Conservation (phyloP, 805 yeast species). For the Candida dendrica region DNA sequence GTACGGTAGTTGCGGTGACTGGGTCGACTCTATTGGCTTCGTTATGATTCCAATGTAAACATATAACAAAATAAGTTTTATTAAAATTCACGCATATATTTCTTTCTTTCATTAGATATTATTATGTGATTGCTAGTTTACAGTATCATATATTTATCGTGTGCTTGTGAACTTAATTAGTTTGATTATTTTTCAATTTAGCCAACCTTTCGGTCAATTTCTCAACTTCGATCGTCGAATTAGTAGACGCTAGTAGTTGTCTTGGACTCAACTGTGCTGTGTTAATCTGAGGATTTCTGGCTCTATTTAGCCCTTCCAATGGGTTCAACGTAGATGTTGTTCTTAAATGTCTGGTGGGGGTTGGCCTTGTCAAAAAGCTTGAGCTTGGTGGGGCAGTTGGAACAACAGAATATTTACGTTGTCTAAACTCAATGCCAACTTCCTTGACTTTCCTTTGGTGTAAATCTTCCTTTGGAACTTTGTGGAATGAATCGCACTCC, state of each 20-base stretch:
- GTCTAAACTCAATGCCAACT: constrained; percentile 62
- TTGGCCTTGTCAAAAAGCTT: constrained; percentile 4
- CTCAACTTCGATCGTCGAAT: constrained; percentile 14
- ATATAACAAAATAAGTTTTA: no score
- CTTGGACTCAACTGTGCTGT: background rate
- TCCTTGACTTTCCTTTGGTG: constrained; percentile 51
- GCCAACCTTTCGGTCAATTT: constrained; percentile 25
- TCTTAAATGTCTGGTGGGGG: background rate
- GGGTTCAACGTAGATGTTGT: background rate
- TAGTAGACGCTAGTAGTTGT: constrained; percentile 2
- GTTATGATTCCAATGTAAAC: constrained; percentile 34
- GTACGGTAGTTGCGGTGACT: constrained; percentile 57
- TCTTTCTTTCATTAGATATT: background rate
- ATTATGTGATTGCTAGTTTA: no score
- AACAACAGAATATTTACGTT: constrained; percentile 64
- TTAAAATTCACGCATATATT: no score
- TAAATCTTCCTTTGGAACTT: constrained; percentile 41
- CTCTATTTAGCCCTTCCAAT: constrained; percentile 8
- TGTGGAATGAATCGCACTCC: constrained; percentile 63
- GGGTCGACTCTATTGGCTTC: constrained; percentile 74
- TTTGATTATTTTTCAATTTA: constrained; percentile 9
- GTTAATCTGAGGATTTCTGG: constrained; percentile 1
- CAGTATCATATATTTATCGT: no score
- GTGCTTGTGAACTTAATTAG: no score
- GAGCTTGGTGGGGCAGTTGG: constrained; percentile 59